Evolutionary conservation across 495 filamentous ascomycete genomes (phyloP).

Genomic region (Penicillium nucicola): DNA sequence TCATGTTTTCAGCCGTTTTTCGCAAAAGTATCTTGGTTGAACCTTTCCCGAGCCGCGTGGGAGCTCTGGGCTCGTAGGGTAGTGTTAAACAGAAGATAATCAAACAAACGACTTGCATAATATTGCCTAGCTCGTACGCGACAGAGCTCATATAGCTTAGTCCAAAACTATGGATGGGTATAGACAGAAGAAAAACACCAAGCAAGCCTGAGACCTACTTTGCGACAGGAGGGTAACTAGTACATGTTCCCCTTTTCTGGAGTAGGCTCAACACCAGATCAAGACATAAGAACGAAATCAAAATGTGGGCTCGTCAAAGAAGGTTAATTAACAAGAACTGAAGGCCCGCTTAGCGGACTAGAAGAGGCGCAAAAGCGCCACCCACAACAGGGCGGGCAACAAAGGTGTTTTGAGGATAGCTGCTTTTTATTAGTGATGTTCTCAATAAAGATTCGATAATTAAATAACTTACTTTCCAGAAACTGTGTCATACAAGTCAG

Average conservation of each 20-base stretch:
- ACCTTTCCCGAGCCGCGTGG: no score
- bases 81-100: no score
- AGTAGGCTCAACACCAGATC: not conserved
- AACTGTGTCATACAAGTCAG: constrained; percentile 53
- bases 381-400: constrained; percentile 55
- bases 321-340: constrained; percentile 23
- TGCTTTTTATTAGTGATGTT: constrained; percentile 10
- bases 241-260: not conserved
- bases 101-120: no score
- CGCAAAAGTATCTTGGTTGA: no score
- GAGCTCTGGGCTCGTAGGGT: no score
- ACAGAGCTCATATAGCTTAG: not conserved
- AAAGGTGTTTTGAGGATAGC: constrained; percentile 39
- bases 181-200: constrained; percentile 4
- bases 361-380: constrained; percentile 50
- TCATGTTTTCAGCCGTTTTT: no score
- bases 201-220: not conserved
- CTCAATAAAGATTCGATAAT: not conserved
- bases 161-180: constrained; percentile 11
- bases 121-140: not conserved
- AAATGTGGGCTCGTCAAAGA: not conserved
- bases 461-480: constrained; percentile 38
- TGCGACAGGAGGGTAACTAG: not conserved
- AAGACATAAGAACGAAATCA: not conserved
- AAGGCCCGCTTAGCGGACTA: constrained; percentile 18